phyloP scores from a whole-genome alignment of 768 basidiomycete species.

The Tephrocybe sp. region DNA sequence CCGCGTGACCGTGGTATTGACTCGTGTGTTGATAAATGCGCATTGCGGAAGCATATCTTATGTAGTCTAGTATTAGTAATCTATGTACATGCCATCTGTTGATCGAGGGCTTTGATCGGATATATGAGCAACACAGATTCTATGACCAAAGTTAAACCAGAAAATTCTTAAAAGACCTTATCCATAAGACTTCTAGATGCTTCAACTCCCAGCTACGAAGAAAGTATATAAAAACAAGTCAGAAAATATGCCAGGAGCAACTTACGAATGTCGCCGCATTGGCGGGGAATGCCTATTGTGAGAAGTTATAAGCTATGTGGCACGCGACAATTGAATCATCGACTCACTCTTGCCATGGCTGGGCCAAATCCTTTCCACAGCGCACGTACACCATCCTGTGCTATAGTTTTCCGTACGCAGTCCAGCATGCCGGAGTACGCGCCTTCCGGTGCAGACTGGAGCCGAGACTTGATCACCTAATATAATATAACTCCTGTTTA shows the following conservation, averaged over 20 bases:
- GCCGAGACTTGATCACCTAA: constrained; percentile 91
- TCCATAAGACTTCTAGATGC: constrained; percentile 84
- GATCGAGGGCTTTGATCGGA: not conserved
- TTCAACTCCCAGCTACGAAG: constrained; percentile 82
- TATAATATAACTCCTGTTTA: not conserved
- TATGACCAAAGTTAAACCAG: not conserved
- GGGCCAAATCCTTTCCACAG: constrained; percentile 98
- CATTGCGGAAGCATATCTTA: constrained; percentile 1
- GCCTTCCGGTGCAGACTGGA: constrained; percentile 95
- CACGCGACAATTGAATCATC: too few relatives aligned
- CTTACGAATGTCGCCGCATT: constrained; percentile 93
- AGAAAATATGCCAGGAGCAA: constrained; percentile 16
- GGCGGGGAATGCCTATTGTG: constrained; percentile 83
- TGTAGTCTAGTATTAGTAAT: too few relatives aligned
- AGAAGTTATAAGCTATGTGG: not conserved
- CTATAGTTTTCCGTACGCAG: constrained; percentile 89
- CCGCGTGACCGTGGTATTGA: constrained; percentile 5
- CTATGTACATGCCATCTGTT: too few relatives aligned
- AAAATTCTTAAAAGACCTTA: constrained; percentile 42
- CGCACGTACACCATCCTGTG: constrained; percentile 79
- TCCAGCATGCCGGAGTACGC: constrained; percentile 96
- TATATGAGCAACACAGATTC: not conserved
- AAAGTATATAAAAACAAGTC: constrained; percentile 15
- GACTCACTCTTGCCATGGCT: constrained; percentile 85
- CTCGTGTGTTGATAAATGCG: too few relatives aligned